Evolutionary conservation across 768 basidiomycete genomes (phyloP).

Genomic region (Chiua virens): DNA sequence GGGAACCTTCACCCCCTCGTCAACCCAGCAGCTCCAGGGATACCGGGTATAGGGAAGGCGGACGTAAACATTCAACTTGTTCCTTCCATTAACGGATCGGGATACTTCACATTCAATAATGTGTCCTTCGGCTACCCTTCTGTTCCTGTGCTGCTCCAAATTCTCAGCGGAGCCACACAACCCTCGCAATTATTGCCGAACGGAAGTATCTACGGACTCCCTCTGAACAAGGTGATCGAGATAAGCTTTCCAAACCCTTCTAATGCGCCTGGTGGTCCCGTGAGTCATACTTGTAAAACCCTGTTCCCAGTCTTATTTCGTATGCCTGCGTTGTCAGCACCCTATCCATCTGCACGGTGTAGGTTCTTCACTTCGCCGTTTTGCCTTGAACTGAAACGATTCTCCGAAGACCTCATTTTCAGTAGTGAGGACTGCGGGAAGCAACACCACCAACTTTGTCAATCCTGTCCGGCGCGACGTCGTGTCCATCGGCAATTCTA

Average conservation of each 20-base stretch:
- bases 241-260: conserved; percentile 41
- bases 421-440: no score
- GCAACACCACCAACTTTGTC: no score
- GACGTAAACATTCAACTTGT: conserved; percentile 37
- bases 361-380: conserved; percentile 6
- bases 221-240: conserved; percentile 44
- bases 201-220: conserved; percentile 48
- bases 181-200: conserved; percentile 47
- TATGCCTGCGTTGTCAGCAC: no score
- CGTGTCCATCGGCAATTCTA: no score
- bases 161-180: conserved; percentile 49
- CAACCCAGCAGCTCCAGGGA: conserved; percentile 38
- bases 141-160: conserved; percentile 56
- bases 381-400: no score
- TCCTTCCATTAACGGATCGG: neutral
- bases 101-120: conserved; percentile 23
- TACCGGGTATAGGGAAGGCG: conserved; percentile 36
- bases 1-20: conserved; percentile 37
- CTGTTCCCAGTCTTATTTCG: neutral
- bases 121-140: conserved; percentile 38
- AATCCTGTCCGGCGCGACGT: no score
- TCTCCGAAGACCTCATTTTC: no score
- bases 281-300: conserved; percentile 19
- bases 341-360: conserved; percentile 43
- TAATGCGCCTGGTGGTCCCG: conserved; percentile 27